phyloP scores from a whole-genome alignment of 78 protist genomes.

The Protostelium mycophagum region DNA sequence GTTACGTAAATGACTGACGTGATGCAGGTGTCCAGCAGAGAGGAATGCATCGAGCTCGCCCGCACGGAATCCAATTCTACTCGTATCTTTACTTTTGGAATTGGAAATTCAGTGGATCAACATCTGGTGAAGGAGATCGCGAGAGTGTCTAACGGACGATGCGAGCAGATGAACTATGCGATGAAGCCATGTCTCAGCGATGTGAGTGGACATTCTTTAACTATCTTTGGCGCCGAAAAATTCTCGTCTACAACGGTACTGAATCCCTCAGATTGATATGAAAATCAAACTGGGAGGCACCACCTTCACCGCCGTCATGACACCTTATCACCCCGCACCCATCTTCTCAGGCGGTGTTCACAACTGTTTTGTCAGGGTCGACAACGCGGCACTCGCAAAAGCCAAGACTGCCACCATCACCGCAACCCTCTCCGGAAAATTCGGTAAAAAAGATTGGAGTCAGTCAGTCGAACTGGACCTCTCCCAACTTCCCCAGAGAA shows the following conservation, averaged over 20 bases:
- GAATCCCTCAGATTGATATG: no score
- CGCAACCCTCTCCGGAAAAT: not conserved
- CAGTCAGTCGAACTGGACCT: not conserved
- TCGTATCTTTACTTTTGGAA: not conserved
- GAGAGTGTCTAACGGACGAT: not conserved
- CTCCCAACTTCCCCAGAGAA: not conserved
- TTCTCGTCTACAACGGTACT: no score
- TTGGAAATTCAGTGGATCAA: not conserved
- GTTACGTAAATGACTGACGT: not conserved
- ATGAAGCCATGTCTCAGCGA: not conserved
- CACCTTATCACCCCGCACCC: no score
- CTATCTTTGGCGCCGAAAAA: no score
- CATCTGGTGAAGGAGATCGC: not conserved
- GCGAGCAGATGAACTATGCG: not conserved
- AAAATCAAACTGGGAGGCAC: not conserved
- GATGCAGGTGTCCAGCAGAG: not conserved
- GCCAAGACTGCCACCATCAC: no score
- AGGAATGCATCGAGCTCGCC: not conserved
- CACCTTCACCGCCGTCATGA: no score
- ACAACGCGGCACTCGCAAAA: no score
- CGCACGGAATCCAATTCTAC: not conserved
- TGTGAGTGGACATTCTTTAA: no score
- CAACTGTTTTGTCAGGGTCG: no score
- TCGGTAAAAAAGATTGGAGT: not conserved
- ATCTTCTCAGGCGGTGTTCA: no score